Base-by-base conservation (phyloP, 306 rosid genomes). In the Corylus avellana region DNA sequence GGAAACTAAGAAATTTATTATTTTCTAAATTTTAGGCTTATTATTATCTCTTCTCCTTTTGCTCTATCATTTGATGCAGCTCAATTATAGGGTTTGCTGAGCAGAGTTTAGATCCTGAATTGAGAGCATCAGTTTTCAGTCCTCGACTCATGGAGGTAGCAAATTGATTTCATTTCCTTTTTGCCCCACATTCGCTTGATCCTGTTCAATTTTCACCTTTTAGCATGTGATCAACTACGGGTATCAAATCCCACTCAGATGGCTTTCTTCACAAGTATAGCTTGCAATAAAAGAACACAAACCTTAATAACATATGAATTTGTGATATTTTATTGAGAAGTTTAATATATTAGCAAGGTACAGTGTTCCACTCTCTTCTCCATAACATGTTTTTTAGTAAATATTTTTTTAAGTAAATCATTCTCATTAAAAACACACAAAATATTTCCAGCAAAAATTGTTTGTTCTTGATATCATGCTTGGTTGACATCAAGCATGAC, bases 131-230 rank as follows among this genome's bases (percentile, higher is more conserved):
- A n/a, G 86, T 92, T 83, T 94, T 94, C 86, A 94, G 98, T 82
- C 97, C 97, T 70, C 91, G 98, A 69, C 98, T 94, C 61, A 84
- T 92, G 98, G 98, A 94, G 97, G 98, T 94, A 87, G 77, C 58
- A 48, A 70, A 53, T 77, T 46, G 70, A 58, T 71, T 81, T 78
- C 54, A 70, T 80, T 83, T 75, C 61, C 57, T 18, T 80, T 82
- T 82, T 78, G 62, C 72, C 14, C 56, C 61, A 50, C 53, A 67
- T 59, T 74, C 57, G 37, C 61, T 49, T 74, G 16, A 51, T 72
- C 78, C 54, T 58, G 77, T 14, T 54, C 25, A 42, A 10, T 59
- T 69, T 78, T 49, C 77, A 70, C 17, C 67, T 37, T 50, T 76
- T 27, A 49, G 58, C 46, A 55, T 73, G 64, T 70, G n/a, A 72